Conservation (phyloP, 2,329 filamentous ascomycete species). For the Sclerotinia glacialis region DNA sequence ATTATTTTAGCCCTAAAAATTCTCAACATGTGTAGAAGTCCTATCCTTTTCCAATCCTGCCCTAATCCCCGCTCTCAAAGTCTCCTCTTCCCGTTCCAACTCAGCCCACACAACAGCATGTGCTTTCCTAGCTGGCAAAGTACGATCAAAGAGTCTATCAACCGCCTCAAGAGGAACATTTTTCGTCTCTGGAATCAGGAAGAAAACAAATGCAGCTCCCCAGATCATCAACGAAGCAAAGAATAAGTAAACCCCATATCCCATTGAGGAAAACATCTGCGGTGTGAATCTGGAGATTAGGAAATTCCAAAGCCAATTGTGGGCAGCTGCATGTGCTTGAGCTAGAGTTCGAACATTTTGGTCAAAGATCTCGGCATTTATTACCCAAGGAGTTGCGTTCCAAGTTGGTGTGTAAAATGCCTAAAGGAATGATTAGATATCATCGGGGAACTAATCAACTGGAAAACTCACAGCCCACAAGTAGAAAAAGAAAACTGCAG, state of each 20-base stretch:
- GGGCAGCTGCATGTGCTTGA: conserved; percentile 67
- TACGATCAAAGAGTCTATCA: conserved; percentile 56
- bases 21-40: background rate
- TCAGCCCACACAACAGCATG: conserved; percentile 35
- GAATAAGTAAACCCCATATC: conserved; percentile 66
- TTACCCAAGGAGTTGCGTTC: conserved; percentile 35
- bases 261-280: conserved; percentile 58
- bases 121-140: conserved; percentile 28
- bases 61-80: conserved; percentile 28
- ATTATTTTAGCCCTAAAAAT: background rate
- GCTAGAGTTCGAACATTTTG: conserved; percentile 31
- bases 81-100: conserved; percentile 31
- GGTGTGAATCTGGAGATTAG: conserved; percentile 65
- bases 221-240: conserved; percentile 62
- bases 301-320: conserved; percentile 65
- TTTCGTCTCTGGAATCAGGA: conserved; percentile 65
- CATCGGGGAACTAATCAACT: no score
- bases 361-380: conserved; percentile 35
- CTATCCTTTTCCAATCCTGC: conserved; percentile 25
- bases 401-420: conserved; percentile 34
- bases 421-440: conserved; percentile 11
- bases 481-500: conserved; percentile 70
- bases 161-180: conserved; percentile 62
- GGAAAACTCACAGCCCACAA: conserved; percentile 54
- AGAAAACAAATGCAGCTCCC: conserved; percentile 58